Evolutionary conservation across 1,139 yeast species (phyloP), one percentile per base, ranked within the genome.

Genomic region (Candida tropicalis): DNA sequence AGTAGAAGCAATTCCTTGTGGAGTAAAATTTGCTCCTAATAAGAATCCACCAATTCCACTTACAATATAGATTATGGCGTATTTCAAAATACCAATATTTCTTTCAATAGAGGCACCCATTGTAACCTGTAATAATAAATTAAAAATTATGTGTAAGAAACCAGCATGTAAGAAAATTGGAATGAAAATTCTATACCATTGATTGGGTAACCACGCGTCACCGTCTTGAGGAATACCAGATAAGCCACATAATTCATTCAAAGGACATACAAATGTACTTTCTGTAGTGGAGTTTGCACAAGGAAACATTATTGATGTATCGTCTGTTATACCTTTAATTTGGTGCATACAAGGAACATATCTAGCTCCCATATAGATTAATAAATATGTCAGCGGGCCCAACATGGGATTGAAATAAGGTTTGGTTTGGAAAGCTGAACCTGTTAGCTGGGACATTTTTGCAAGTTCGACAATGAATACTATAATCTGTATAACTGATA

Each of bases 91-190:
- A 5, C 93, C 93, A 38, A 85, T 75, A 40, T 66, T 62, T 45
- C 75, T 62, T 59, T 85, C 93, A n/a, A 84, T 71, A 23, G 80
- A 74, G 7, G 79, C 66, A 0, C 90, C 93, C 70, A 84, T 70
- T 15, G 77, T 67, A 15, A 82, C 58, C 60, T 85, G 91, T 28
- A 84, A 63, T 34, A 83, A 52, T 54, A 85, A 58, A 57, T 85
- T 85, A 70, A 83, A 82, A 25, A 81, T 62, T 33, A 85, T 82
- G 58, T 85, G 93, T 38, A 85, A 61, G 51, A 85, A 75, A 0
- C 93, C 93, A 4, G 89, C 90, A 57, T 85, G 93, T 42, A 85
- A 58, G 54, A 85, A 85, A n/a, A 84, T 82, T 0, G 93, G 88
- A 8, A 82, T 77, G 39, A 85, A 68, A 38, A 85, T 65, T 41